Evolutionary conservation across 192 early-diverging fungal genomes (phyloP).

Genomic region (Jimgerdemannia lactiflua): DNA sequence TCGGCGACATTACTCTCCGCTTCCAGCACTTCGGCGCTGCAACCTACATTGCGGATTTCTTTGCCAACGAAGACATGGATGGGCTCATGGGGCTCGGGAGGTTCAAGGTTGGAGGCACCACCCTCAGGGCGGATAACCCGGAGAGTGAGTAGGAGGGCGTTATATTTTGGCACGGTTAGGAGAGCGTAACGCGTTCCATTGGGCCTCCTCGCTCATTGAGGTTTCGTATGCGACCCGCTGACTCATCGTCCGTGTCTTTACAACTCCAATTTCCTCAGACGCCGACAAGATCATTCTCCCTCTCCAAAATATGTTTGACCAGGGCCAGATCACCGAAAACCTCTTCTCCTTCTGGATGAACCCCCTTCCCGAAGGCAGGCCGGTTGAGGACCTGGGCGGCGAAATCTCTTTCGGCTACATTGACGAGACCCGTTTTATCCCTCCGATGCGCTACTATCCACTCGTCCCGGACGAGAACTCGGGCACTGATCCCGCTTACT

Average conservation of each 20-base stretch:
- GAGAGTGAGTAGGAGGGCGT: neutral
- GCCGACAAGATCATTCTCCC: neutral
- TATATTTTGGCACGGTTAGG: neutral
- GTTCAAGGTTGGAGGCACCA: neutral
- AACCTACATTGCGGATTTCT: neutral
- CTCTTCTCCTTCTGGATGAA: neutral
- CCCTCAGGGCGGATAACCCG: neutral
- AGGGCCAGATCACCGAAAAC: neutral
- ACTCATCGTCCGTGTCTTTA: neutral
- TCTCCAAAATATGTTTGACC: neutral
- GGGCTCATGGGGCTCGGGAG: neutral
- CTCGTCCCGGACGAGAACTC: neutral
- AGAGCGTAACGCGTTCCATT: neutral
- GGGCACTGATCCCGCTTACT: neutral
- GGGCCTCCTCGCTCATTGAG: neutral
- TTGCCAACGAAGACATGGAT: neutral
- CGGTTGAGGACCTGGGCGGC: neutral
- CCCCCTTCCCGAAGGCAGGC: neutral
- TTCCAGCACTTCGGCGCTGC: neutral
- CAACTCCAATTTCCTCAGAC: neutral
- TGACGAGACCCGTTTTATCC: neutral
- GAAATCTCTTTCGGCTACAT: neutral
- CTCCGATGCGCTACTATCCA: neutral
- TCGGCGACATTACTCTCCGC: neutral
- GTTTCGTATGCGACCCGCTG: neutral